phyloP scores from a whole-genome alignment of 2,329 filamentous ascomycete species.

The Taxawa tesnikishii region DNA sequence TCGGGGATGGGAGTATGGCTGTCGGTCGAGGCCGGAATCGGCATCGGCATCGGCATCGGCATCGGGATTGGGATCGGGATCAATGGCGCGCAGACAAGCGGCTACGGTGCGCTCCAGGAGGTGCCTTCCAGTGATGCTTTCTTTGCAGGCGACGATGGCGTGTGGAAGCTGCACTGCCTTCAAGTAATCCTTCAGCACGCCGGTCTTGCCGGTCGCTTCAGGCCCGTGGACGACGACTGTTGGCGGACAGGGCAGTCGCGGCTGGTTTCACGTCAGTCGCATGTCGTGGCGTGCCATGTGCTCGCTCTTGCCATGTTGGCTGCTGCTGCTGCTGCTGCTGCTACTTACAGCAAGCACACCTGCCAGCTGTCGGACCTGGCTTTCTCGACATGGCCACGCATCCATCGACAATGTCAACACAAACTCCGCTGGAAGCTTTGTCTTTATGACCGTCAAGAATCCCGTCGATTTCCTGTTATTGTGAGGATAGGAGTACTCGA shows the following conservation, averaged over 20 bases:
- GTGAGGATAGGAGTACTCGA: too few species aligned
- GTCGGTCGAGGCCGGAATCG: background rate
- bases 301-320: slow-evolving; percentile 1
- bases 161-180: slow-evolving; percentile 37
- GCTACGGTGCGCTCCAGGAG: slow-evolving; percentile 60
- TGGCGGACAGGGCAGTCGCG: slow-evolving; percentile 54
- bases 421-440: slow-evolving; percentile 24
- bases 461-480: too few species aligned
- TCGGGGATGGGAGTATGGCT: slow-evolving; percentile 44
- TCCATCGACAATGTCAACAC: slow-evolving; percentile 20
- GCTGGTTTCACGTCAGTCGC: slow-evolving; percentile 30
- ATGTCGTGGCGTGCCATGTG: too few species aligned
- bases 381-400: slow-evolving; percentile 28
- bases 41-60: slow-evolving; percentile 33
- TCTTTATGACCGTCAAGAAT: too few species aligned
- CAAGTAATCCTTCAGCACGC: slow-evolving; percentile 53
- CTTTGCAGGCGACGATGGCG: slow-evolving; percentile 54
- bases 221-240: slow-evolving; percentile 74
- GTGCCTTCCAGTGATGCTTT: slow-evolving; percentile 70
- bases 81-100: slow-evolving; percentile 29
- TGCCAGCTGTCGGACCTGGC: slow-evolving; percentile 33
- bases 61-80: background rate
- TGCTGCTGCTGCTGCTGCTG: slow-evolving; percentile 2
- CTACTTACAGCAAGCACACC: slow-evolving; percentile 31
- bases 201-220: slow-evolving; percentile 76